Evolutionary conservation across 257 asterid genomes (phyloP), one percentile per base, ranked within the genome.

Genomic region (Knoxia roxburghii): DNA sequence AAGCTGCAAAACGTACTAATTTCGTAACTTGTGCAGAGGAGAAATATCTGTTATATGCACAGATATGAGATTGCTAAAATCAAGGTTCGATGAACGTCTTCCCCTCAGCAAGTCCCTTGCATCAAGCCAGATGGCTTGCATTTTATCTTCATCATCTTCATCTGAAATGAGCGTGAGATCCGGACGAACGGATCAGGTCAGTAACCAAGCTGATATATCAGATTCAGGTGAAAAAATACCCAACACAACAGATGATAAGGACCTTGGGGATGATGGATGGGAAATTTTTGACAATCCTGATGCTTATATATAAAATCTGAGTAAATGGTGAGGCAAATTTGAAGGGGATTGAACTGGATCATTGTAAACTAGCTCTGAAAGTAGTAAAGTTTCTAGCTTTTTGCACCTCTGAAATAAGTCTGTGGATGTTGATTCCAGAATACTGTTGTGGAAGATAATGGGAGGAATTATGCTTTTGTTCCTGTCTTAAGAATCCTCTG

Each of bases 1-100:
- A 13, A 29, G 35, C 23, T 13, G 24, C 12, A 26, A 13, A 45
- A 14, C 14, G 9, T 46, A 2, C 20, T 29, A 0, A 6, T 10
- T 5, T 64, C 41, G 4, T 8, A 4, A 15, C 63, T 66, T 45
- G 72, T 66, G 75, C 87, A 93, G 97, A 62, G 97, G 99, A 67
- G 99, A 93, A 72, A 86, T 90, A 54, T 85, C 87, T 49, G 95
- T 93, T 26, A 85, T 90, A 72, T 85, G 95, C 76, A 79, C 85
- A 27, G 97, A 93, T 68, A 91, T 85, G 75, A 88, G 74, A 75
- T 64, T 77, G 71, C 73, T 86, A n/a, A 86, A 88, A 68, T 83
- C 81, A 78, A 85, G 73, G 73, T 79, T 83, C 52, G 91, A 91
- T 57, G 85, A 81, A 29, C 72, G 61, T 7, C 80, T 83, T 75